Percentiles rank a stretch among this genome's conserved stretches.
These are phyloP conservation scores for Picochlorum sp. DNA, from an alignment of 139 green algal species.

Conservation along the genomic window DNA sequence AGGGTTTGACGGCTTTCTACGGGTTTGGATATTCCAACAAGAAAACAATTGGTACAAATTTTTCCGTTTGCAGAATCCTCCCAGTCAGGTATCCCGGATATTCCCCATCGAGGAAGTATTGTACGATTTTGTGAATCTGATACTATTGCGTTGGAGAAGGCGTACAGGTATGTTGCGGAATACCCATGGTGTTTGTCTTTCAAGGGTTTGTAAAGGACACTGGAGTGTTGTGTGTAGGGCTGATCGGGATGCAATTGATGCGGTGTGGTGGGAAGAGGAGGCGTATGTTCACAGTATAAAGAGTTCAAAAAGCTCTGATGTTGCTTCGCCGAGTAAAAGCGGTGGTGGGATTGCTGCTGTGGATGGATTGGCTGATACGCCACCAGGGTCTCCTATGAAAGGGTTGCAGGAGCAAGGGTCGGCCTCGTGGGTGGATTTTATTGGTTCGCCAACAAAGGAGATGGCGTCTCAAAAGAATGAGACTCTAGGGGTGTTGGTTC, in stretches of 20 bases:
- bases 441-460: neutral
- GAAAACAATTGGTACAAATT: too few relatives aligned
- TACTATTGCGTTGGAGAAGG: slow-evolving; percentile 20
- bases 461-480: slow-evolving; percentile 9
- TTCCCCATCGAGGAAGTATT: slow-evolving; percentile 34
- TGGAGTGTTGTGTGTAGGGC: slow-evolving; percentile 1
- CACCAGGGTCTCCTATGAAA: neutral
- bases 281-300: slow-evolving; percentile 5
- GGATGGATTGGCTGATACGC: neutral
- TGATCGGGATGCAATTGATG: slow-evolving; percentile 33
- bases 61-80: too few relatives aligned
- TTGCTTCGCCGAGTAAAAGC: neutral
- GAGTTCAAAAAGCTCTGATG: neutral
- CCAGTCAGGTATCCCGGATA: slow-evolving; percentile 5
- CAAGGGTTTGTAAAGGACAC: neutral
- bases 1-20: too few relatives aligned
- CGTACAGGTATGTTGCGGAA: slow-evolving; percentile 12
- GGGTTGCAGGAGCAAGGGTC: neutral
- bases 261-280: slow-evolving; percentile 46
- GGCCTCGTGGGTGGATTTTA: slow-evolving; percentile 8
- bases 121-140: slow-evolving; percentile 35
- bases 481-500: slow-evolving; percentile 23
- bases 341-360: neutral
- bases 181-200: too few relatives aligned
- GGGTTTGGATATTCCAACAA: too few relatives aligned